Conservation (phyloP, 139 green algal species). For the Closterium sp. region DNA sequence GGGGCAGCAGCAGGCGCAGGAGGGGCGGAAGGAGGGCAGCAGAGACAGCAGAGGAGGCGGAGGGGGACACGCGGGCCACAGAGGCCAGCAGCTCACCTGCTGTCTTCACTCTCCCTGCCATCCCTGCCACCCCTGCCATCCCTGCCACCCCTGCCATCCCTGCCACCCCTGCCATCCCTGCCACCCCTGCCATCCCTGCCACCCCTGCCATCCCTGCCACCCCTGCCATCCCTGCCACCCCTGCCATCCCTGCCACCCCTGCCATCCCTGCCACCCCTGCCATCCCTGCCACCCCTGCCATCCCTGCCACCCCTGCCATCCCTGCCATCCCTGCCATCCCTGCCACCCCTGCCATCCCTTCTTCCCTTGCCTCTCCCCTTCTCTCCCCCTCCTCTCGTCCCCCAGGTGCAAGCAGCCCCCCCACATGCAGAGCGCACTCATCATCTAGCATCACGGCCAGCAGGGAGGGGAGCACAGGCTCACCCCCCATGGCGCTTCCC, state of each 20-base stretch:
- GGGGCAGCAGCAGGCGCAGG: neutral
- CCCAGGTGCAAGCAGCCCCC: neutral
- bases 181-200: no score
- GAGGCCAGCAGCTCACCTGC: neutral
- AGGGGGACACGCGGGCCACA: neutral
- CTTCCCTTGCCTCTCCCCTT: neutral
- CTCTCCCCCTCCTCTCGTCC: neutral
- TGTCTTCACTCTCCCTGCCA: neutral
- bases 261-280: no score
- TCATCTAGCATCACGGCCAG: neutral
- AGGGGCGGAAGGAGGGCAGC: neutral
- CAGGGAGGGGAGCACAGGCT: neutral
- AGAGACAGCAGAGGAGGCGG: neutral
- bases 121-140: no score
- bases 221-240: no score
- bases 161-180: no score
- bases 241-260: no score
- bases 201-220: no score
- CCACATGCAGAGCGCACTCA: neutral
- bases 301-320: no score
- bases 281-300: no score
- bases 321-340: no score
- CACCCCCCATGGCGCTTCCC: neutral
- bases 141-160: no score
- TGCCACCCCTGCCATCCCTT: neutral